A percentile compares a stretch with the other conserved stretches of the same genome.
Evolutionary conservation across 495 filamentous ascomycete genomes (phyloP).

Genomic region (Talaromyces ruber): DNA sequence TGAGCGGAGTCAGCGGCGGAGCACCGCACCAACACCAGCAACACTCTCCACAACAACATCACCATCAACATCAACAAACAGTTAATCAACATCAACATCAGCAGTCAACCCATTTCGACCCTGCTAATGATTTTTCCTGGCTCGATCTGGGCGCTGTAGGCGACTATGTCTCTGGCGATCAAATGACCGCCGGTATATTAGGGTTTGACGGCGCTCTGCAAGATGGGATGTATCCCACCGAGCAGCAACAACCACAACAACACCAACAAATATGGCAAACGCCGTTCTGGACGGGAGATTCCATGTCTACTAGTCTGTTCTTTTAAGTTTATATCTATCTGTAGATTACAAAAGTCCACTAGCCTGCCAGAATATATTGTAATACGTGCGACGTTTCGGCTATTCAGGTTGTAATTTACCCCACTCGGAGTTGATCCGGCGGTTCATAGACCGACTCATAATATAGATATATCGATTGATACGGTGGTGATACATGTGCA

Average conservation of each 20-base stretch:
- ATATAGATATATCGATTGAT: background rate
- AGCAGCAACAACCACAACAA: conserved; percentile 11
- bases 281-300: conserved; percentile 30
- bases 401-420: background rate
- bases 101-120: conserved; percentile 31
- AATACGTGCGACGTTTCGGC: background rate
- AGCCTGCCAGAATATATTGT: background rate
- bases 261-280: conserved; percentile 34
- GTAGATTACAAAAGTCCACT: background rate
- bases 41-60: background rate
- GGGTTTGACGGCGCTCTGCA: conserved; percentile 18
- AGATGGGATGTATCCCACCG: background rate
- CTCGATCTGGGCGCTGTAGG: conserved; percentile 48
- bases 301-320: conserved; percentile 32
- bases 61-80: background rate
- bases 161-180: conserved; percentile 44
- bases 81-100: background rate
- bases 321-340: conserved; percentile 16
- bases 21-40: background rate
- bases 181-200: conserved; percentile 25
- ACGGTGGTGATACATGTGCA: background rate
- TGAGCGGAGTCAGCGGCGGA: background rate
- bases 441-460: background rate
- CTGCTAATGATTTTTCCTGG: conserved; percentile 50
- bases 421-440: conserved; percentile 1